Base-by-base conservation (phyloP, 2,329 filamentous ascomycete genomes). In the Pyrenophora seminiperda region DNA sequence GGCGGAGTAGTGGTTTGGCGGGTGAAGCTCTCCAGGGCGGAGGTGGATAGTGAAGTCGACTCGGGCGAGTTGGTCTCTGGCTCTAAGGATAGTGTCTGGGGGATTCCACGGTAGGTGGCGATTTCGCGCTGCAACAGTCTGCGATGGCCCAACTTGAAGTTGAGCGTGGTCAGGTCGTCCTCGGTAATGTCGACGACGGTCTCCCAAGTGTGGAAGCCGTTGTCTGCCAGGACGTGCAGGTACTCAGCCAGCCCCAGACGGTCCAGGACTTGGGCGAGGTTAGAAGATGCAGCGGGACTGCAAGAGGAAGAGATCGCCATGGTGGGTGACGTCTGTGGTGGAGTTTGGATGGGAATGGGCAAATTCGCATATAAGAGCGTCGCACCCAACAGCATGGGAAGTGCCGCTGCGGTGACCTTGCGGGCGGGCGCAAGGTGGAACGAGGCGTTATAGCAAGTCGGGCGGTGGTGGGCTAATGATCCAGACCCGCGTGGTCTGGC, bases 141-240 rank as follows among this genome's bases (percentile, higher is more conserved):
- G 6, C 73, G 67, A 48, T 75, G 73, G 41, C 73, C 73, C 3
- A 74, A 62, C 53, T 75, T 75, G 63, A 75, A 73, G 34, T 66
- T 59, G 20, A 75, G 56, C 6, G 64, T 30, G 2, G 63, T 66
- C 31, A 75, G 52, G 44, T 75, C 72, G 13, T 73, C 67, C 38
- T 75, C 73, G 17, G 72, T 74, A 29, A 75, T 74, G 48, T 75
- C 71, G 33, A 72, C 60, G n/a, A 74, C 65, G 0, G 63, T 69
- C 19, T 72, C 66, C 73, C 73, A 75, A 34, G 37, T 65, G 43
- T 65, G 59, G 41, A 75, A 75, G 11, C 73, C 72, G 51, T 75
- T 73, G 2, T 69, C 62, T 10, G 52, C 30, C 1, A 75, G 62
- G 5, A 55, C 46, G 2, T 59, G 51, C n/a, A 59, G 41, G 45